Evolutionary conservation across 2,329 filamentous ascomycete species (phyloP).

Genomic region (Gnomoniopsis smithogilvyi): DNA sequence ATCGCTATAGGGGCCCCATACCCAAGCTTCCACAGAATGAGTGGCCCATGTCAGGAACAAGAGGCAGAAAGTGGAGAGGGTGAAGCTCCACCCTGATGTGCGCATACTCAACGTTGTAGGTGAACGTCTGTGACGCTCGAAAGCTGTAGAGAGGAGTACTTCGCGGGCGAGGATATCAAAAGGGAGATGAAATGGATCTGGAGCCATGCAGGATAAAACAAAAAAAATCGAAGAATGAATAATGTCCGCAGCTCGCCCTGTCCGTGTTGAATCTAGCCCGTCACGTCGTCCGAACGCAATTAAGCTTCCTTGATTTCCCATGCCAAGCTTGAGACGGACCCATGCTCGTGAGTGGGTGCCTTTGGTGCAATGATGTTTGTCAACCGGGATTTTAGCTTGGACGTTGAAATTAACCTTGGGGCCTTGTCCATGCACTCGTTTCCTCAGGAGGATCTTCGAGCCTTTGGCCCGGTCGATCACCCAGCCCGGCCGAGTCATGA

Average conservation of each 20-base stretch:
- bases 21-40: conserved; percentile 2
- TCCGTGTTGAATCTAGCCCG: too few species aligned
- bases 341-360: neutral
- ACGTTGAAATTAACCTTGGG: neutral
- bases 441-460: too few species aligned
- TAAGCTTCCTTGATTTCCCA: too few species aligned
- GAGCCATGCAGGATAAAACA: neutral
- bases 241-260: too few species aligned
- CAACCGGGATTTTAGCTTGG: neutral
- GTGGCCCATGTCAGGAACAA: neutral
- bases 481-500: too few species aligned
- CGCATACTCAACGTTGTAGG: neutral
- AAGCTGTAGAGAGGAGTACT: neutral
- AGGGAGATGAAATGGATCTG: neutral
- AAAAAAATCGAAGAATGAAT: too few species aligned
- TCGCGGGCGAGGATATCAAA: neutral
- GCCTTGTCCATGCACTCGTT: neutral
- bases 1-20: conserved; percentile 3
- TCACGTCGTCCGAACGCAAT: too few species aligned
- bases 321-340: neutral
- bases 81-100: neutral
- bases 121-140: neutral
- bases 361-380: too few species aligned
- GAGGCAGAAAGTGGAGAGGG: neutral
- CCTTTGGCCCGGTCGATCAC: too few species aligned